phyloP scores from a whole-genome alignment of 306 rosid species.

The Prunus kanzakura region DNA sequence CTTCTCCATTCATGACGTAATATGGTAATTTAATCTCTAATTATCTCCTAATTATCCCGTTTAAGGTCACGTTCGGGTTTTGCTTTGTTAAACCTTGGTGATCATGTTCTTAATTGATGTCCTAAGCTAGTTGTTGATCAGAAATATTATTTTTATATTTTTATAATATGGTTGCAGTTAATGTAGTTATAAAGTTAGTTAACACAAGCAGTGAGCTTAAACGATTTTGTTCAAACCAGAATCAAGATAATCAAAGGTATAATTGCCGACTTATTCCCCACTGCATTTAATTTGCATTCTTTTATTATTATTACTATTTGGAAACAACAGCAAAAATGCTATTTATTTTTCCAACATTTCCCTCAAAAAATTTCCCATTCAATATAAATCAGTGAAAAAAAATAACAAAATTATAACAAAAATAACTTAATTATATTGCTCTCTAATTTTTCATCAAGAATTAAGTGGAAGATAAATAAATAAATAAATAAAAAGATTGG shows the following conservation, averaged over 20 bases:
- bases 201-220: neutral
- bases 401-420: too few relatives aligned
- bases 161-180: constrained; percentile 28
- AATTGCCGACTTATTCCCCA: neutral
- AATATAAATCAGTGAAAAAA: neutral
- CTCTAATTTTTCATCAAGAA: neutral
- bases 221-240: neutral
- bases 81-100: constrained; percentile 36
- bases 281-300: neutral
- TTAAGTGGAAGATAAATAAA: neutral
- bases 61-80: constrained; percentile 44
- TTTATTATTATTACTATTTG: neutral
- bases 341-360: neutral
- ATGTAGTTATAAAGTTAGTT: constrained; percentile 45
- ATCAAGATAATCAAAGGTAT: neutral
- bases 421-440: neutral
- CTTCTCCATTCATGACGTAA: constrained; percentile 18
- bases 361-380: neutral
- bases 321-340: neutral
- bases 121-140: constrained; percentile 19
- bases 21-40: constrained; percentile 17
- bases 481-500: neutral
- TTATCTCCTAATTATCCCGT: constrained; percentile 36
- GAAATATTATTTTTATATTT: constrained; percentile 12
- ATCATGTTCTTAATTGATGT: constrained; percentile 46